phyloP scores from a whole-genome alignment of 768 basidiomycete species.

The Suillus bovinus region DNA sequence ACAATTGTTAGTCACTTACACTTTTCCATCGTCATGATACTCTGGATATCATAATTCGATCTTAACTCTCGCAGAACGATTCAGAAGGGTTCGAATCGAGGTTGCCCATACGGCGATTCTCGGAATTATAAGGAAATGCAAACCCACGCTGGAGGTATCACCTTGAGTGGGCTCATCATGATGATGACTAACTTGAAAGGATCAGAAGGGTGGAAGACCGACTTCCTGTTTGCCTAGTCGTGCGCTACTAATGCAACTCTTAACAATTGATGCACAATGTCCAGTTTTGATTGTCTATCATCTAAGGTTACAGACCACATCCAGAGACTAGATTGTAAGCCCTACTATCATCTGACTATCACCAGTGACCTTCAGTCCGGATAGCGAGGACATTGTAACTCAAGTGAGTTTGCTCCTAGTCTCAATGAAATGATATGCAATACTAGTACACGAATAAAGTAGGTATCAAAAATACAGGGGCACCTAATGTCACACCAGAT shows the following conservation, averaged over 20 bases:
- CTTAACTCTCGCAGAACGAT: constrained; percentile 19
- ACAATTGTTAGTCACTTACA: neutral
- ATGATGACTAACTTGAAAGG: constrained; percentile 12
- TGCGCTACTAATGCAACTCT: neutral
- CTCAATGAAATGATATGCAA: constrained; percentile 6
- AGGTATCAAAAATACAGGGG: constrained; percentile 9
- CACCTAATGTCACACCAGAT: constrained; percentile 5
- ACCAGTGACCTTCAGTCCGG: neutral
- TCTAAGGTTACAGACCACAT: neutral
- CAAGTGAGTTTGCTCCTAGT: neutral
- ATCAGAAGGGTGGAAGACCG: constrained; percentile 2
- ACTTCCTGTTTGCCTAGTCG: too few relatives aligned
- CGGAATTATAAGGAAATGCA: constrained; percentile 6
- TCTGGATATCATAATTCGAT: neutral
- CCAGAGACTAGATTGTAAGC: neutral
- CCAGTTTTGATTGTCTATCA: neutral
- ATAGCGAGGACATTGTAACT: neutral
- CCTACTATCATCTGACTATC: neutral
- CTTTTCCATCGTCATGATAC: neutral
- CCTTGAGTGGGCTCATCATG: constrained; percentile 10
- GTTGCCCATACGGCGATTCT: constrained; percentile 15
- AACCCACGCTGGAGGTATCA: constrained; percentile 12
- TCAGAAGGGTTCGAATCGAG: constrained; percentile 7
- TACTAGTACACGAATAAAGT: constrained; percentile 9
- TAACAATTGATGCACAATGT: neutral